Base-by-base conservation (phyloP, 2,329 filamentous ascomycete species). In the Zymoseptoria ardabiliae region DNA sequence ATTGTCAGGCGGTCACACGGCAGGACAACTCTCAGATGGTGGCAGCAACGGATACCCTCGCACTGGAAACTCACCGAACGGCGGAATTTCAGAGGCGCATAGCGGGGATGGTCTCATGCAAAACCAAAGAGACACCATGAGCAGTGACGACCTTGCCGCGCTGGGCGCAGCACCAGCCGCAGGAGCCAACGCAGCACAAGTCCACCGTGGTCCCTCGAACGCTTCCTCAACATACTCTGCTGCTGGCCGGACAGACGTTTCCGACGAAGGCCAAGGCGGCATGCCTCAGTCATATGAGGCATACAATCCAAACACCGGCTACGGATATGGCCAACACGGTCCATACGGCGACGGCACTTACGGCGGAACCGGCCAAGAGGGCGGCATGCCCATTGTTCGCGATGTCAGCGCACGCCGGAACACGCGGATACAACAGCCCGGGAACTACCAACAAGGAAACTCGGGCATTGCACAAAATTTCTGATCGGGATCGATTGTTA, bases 391-490 rank as follows among this genome's bases (percentile, higher is more conserved):
- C 1, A 84, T 99, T 56, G 97, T 99, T 65, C 85, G 92, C 58
- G 94, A 99, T 73, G 94, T 97, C 65, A 88, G 89, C 64, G 94
- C 94, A 25, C 82, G 94, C 67, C 85, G 94, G 65, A 97, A 97
- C 77, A 97, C 94, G 11, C 85, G 92, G 63, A 97, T 99, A 70
- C 92, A 97, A 77, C 96, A 88, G 72, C 88, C 91, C 2, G 85
- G 89, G 51, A 89, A 90, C 70, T 92, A 93, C 10, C 90, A 95
- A 71, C 91, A 96, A 78, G 85, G 84, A 35, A 96, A 90, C 69
- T 90, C 90, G 48, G 94, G 94, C 60, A 97, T 99, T 69, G 90
- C 94, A 30, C 94, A 97, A 76, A 99, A 99, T 75, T 99, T 99
- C 70, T 97, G 22, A 53, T 53, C 35, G 35, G 23, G 22, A 19